Evolutionary conservation across 169 alveolate species (phyloP).

Genomic region (Pseudocohnilembus persalinus): DNA sequence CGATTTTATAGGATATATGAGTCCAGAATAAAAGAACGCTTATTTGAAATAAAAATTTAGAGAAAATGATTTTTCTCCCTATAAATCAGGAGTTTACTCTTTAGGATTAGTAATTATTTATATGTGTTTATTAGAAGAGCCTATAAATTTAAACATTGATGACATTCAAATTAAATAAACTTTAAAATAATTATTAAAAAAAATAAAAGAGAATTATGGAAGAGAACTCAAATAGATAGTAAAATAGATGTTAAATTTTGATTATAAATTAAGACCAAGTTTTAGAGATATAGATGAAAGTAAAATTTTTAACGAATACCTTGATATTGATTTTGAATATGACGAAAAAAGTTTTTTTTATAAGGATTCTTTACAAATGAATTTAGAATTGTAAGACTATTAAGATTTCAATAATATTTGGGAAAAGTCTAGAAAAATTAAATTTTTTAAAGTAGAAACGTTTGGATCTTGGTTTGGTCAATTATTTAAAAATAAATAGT

Average conservation of each 20-base stretch:
- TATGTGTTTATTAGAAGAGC: background rate
- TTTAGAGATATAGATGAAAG: background rate
- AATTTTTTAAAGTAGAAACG: background rate
- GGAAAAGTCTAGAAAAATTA: background rate
- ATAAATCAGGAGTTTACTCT: background rate
- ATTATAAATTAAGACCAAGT: background rate
- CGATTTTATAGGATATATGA: background rate
- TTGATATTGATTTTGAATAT: background rate
- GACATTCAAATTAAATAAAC: background rate
- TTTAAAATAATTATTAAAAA: too few relatives aligned
- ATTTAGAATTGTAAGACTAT: background rate
- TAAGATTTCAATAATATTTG: background rate
- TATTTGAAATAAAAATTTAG: background rate
- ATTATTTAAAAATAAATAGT: too few relatives aligned
- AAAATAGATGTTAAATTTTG: background rate
- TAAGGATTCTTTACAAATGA: background rate
- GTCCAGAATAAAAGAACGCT: background rate
- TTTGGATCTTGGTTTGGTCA: background rate
- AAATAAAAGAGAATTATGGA: background rate
- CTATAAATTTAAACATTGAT: background rate
- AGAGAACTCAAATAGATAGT: background rate
- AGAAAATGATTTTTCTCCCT: background rate
- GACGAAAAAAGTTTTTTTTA: background rate
- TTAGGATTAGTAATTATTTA: background rate
- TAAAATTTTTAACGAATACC: background rate